Percentiles rank a stretch among this genome's conserved stretches.
Evolutionary conservation across 2,329 filamentous ascomycete genomes (phyloP).

Genomic region (Falciphora oryzae): DNA sequence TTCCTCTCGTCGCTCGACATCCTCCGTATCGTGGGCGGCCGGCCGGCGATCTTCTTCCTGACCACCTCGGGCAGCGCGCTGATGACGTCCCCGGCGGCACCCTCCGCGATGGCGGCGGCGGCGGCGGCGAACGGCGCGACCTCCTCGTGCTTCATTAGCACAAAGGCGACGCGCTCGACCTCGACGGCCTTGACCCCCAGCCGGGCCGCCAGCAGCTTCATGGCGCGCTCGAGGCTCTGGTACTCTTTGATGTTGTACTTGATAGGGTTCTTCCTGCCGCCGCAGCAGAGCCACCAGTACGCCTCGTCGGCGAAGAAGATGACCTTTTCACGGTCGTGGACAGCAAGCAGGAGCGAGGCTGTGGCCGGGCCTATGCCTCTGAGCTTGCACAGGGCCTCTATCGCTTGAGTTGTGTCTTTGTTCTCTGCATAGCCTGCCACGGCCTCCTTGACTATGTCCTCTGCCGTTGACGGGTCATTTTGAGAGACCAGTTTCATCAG

Average conservation of each 20-base stretch:
- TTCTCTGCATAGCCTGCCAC: slow-evolving; percentile 31
- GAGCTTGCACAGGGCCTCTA: slow-evolving; percentile 53
- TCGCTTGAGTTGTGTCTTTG: slow-evolving; percentile 33
- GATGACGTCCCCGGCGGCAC: not conserved
- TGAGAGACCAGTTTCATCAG: slow-evolving; percentile 55
- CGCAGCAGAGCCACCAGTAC: slow-evolving; percentile 63
- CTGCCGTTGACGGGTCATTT: slow-evolving; percentile 47
- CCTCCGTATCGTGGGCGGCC: not conserved
- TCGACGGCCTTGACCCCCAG: slow-evolving; percentile 54
- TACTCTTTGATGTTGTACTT: slow-evolving; percentile 71
- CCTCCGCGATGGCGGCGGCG: too few species aligned
- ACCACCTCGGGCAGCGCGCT: not conserved
- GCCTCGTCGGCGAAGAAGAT: slow-evolving; percentile 80
- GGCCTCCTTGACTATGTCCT: slow-evolving; percentile 45
- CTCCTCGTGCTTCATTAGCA: slow-evolving; percentile 45
- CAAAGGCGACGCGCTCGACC: slow-evolving; percentile 66
- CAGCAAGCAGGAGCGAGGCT: slow-evolving; percentile 65
- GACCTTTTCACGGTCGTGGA: slow-evolving; percentile 51
- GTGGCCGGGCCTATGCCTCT: slow-evolving; percentile 75
- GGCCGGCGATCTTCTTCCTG: not conserved
- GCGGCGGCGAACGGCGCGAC: not conserved
- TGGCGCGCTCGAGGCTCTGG: slow-evolving; percentile 40
- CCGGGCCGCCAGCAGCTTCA: slow-evolving; percentile 37
- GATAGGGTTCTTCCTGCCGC: slow-evolving; percentile 44
- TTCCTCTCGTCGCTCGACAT: slow-evolving; percentile 7